A percentile compares a stretch with the other conserved stretches of the same genome.
Conservation (phyloP, 768 basidiomycete genomes). For the Thelephora ganbajun region DNA sequence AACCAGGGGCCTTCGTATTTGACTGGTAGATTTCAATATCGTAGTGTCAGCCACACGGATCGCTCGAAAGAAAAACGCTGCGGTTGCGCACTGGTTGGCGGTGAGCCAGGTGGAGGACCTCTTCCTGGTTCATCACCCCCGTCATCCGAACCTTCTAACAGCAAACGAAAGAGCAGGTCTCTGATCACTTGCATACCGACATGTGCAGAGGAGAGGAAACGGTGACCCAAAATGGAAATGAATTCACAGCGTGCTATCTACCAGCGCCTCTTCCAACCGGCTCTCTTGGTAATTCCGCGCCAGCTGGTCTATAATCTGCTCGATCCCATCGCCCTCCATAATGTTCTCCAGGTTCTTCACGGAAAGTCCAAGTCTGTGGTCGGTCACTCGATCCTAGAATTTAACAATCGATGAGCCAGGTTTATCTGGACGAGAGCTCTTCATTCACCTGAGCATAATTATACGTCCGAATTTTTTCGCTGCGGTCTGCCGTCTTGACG, state of each 20-base stretch:
- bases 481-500: constrained; percentile 71
- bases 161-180: constrained; percentile 1
- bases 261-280: constrained; percentile 12
- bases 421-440: not conserved
- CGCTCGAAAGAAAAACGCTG: not conserved
- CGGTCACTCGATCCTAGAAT: constrained; percentile 75
- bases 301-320: constrained; percentile 43
- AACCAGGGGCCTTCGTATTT: constrained; percentile 94
- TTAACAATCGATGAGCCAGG: not conserved
- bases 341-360: constrained; percentile 51
- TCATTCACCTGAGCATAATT: constrained; percentile 69
- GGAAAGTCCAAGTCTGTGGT: constrained; percentile 77
- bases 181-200: not conserved
- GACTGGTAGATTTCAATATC: constrained; percentile 22
- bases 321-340: constrained; percentile 52
- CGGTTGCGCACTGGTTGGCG: constrained; percentile 40
- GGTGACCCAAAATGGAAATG: too few relatives aligned
- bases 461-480: constrained; percentile 93
- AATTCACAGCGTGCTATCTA: not conserved
- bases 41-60: constrained; percentile 5
- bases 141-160: constrained; percentile 11
- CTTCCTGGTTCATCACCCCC: constrained; percentile 22
- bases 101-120: constrained; percentile 44
- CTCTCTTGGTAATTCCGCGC: constrained; percentile 21
- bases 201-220: not conserved